Evolutionary conservation across 1,139 yeast species (phyloP).

Genomic region (Geotrichum australiense): DNA sequence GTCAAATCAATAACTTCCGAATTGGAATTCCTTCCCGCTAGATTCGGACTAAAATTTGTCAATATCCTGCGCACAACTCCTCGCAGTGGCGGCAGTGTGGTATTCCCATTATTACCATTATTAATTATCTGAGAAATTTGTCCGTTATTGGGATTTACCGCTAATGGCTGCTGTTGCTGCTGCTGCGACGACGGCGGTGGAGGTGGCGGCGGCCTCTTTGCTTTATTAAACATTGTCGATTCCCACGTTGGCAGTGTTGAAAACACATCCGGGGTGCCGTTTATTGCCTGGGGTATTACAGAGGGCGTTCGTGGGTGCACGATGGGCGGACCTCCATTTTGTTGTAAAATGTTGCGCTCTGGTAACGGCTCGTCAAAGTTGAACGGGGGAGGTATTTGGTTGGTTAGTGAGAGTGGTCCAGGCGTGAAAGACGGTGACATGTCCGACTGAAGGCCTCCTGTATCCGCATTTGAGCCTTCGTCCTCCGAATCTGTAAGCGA

Average conservation of each 20-base stretch:
- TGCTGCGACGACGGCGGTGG: too few species aligned
- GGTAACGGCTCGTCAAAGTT: slow-evolving; percentile 1
- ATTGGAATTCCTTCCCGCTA: too few species aligned
- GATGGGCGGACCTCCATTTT: too few species aligned
- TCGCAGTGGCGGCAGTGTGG: too few species aligned
- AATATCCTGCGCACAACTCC: too few species aligned
- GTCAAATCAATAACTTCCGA: slow-evolving; percentile 13
- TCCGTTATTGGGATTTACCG: too few species aligned
- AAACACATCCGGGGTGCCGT: slow-evolving; percentile 8
- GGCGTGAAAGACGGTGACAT: background rate
- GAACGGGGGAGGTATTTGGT: background rate
- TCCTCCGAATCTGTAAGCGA: slow-evolving; percentile 11
- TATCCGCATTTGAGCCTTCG: slow-evolving; percentile 1
- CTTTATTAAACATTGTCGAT: slow-evolving; percentile 8
- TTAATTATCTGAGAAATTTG: too few species aligned
- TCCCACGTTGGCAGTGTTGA: slow-evolving; percentile 14
- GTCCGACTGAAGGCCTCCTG: background rate
- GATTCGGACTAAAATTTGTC: too few species aligned
- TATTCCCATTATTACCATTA: too few species aligned
- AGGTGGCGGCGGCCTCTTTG: slow-evolving; percentile 1
- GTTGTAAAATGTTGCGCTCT: slow-evolving; percentile 1
- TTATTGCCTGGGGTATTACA: too few species aligned
- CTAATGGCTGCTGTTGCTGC: too few species aligned
- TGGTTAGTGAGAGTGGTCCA: background rate
- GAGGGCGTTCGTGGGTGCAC: background rate